phyloP scores from a whole-genome alignment of 2,329 filamentous ascomycete species.

The Bipolaris gigantea region DNA sequence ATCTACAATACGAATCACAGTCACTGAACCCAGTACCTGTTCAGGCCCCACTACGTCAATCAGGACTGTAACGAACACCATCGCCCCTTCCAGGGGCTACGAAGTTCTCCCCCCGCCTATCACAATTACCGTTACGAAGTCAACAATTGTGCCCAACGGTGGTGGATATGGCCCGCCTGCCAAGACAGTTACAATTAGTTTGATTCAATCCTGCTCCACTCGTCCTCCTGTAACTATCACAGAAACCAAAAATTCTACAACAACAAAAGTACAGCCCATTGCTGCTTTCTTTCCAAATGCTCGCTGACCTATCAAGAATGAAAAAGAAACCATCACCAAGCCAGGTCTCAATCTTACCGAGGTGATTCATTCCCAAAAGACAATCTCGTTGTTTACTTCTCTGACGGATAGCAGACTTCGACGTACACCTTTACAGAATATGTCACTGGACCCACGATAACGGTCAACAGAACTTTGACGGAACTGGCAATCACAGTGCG shows the following conservation, averaged over 20 bases:
- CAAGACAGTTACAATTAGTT: constrained; percentile 3
- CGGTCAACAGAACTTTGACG: constrained; percentile 17
- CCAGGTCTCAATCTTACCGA: constrained; percentile 1
- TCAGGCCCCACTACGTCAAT: not conserved
- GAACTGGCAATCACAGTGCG: constrained; percentile 11
- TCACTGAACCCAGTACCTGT: constrained; percentile 11
- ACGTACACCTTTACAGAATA: not conserved
- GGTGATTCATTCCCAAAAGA: not conserved
- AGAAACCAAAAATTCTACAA: constrained; percentile 2
- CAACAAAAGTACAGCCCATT: constrained; percentile 6
- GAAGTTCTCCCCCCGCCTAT: not conserved
- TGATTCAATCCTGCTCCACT: not conserved
- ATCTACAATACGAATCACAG: constrained; percentile 13
- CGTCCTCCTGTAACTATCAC: constrained; percentile 6
- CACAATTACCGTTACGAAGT: not conserved
- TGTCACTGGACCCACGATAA: constrained; percentile 7
- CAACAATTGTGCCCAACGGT: not conserved
- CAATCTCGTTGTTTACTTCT: not conserved
- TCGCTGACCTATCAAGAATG: not conserved
- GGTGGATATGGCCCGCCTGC: constrained; percentile 1
- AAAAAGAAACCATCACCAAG: constrained; percentile 1
- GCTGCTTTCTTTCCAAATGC: not conserved
- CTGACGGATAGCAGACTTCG: not conserved
- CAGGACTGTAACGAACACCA: not conserved
- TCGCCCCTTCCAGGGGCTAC: not conserved